These are phyloP conservation scores for Talaromyces sp. DNA, from an alignment of 2,329 filamentous ascomycete species.

Conservation along the genomic window DNA sequence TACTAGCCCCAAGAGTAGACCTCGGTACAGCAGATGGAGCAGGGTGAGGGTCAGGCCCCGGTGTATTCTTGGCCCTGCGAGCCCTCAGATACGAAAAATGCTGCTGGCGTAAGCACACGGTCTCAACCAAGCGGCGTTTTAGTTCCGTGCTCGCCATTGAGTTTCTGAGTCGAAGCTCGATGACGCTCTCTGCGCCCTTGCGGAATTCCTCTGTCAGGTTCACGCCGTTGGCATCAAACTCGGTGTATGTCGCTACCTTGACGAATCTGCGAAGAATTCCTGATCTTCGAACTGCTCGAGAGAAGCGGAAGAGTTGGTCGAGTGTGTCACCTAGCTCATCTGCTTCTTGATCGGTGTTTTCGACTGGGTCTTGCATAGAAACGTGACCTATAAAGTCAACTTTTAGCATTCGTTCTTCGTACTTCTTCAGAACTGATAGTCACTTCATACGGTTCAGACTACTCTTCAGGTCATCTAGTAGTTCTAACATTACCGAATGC, in stretches of 20 bases:
- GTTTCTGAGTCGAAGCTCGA: neutral
- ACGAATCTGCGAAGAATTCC: constrained; percentile 13
- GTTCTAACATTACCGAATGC: neutral
- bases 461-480: neutral
- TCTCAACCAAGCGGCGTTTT: neutral
- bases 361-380: neutral
- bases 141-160: neutral
- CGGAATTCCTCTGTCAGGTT: neutral
- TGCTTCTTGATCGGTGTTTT: neutral
- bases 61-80: neutral
- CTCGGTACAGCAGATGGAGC: neutral
- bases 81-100: neutral
- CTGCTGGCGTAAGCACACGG: neutral
- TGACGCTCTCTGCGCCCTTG: neutral
- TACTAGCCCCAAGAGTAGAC: neutral
- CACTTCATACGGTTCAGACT: neutral
- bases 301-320: constrained; percentile 11
- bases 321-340: neutral
- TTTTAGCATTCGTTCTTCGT: neutral
- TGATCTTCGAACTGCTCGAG: constrained; percentile 12
- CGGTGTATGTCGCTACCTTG: constrained; percentile 7
- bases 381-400: neutral
- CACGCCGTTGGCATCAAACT: neutral
- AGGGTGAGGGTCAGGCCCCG: neutral
- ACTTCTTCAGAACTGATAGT: neutral